A percentile compares a stretch with the other conserved stretches of the same genome.
These are phyloP conservation scores for Akanthomyces uredinophilus DNA, from an alignment of 2,329 filamentous ascomycete genomes.

Conservation along the genomic window DNA sequence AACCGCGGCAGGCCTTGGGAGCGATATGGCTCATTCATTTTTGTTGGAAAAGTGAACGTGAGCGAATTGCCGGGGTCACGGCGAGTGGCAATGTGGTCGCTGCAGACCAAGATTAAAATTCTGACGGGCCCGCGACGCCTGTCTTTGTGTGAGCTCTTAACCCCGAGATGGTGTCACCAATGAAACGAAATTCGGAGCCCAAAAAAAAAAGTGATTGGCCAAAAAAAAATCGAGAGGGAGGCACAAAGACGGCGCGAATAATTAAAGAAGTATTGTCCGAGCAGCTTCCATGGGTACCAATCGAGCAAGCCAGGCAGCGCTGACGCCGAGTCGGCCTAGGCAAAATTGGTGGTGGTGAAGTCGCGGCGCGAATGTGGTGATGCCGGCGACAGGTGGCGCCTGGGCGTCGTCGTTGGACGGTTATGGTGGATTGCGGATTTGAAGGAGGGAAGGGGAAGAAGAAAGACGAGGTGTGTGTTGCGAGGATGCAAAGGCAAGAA, in stretches of 20 bases:
- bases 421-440: neutral
- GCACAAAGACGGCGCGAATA: neutral
- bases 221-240: neutral
- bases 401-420: neutral
- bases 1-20: neutral
- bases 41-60: neutral
- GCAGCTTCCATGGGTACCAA: neutral
- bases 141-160: neutral
- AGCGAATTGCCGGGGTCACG: neutral
- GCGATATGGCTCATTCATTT: neutral
- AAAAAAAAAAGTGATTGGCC: neutral
- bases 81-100: neutral
- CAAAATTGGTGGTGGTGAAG: neutral
- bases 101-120: neutral
- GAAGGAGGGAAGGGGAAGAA: neutral
- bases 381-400: conserved; percentile 2
- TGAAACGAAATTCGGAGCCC: neutral
- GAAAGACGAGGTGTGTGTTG: neutral
- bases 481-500: neutral
- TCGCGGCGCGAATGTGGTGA: neutral
- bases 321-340: neutral
- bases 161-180: conserved; percentile 8
- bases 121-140: neutral
- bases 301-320: neutral
- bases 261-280: neutral